Evolutionary conservation across 345 rosid species (phyloP).

Genomic region (Murraya koenigii): DNA sequence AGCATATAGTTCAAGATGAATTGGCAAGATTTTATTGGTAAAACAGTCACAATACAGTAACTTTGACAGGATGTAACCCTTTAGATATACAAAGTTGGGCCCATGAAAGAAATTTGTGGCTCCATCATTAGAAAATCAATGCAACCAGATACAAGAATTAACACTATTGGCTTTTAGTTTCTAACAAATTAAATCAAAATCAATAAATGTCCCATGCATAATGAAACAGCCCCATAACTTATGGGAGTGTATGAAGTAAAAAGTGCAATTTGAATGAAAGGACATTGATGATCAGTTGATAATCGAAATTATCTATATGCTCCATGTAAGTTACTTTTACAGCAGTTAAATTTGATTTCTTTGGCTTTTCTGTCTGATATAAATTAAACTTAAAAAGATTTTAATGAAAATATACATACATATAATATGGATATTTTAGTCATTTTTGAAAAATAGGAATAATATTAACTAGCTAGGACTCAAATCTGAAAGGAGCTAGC

Average conservation of each 20-base stretch:
- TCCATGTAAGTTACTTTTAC: too few species aligned
- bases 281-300: too few species aligned
- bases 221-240: slow-evolving; percentile 19
- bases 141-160: background rate
- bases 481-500: too few species aligned
- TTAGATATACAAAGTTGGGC: background rate
- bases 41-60: background rate
- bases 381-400: too few species aligned
- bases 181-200: background rate
- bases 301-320: too few species aligned
- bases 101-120: background rate
- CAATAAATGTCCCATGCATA: slow-evolving; percentile 4
- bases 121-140: background rate
- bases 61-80: background rate
- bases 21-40: slow-evolving; percentile 10
- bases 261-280: background rate
- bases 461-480: too few species aligned
- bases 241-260: slow-evolving; percentile 17
- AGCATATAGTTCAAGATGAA: background rate
- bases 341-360: too few species aligned
- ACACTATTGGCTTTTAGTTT: background rate
- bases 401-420: too few species aligned
- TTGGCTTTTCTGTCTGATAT: too few species aligned
- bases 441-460: too few species aligned
- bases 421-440: too few species aligned